phyloP scores from a whole-genome alignment of 2,329 filamentous ascomycete genomes.

The Scedosporium minutisporum region DNA sequence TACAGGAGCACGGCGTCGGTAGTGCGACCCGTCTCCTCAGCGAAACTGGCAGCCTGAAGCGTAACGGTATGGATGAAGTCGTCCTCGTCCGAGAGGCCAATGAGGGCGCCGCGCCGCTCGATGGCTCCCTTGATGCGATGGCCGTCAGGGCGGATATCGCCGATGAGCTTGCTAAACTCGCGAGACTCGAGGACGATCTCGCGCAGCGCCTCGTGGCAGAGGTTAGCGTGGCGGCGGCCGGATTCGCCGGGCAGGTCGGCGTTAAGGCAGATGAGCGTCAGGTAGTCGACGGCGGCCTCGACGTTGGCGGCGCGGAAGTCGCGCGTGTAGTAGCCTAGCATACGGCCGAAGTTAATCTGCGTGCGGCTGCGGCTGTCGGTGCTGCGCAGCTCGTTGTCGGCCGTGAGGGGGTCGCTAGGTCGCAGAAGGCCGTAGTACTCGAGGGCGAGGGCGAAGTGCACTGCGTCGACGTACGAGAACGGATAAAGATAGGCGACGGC shows the following conservation, averaged over 20 bases:
- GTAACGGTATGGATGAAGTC: constrained; percentile 91
- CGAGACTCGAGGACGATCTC: constrained; percentile 94
- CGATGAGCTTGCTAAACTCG: constrained; percentile 88
- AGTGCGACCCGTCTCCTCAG: constrained; percentile 86
- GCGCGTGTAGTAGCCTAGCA: constrained; percentile 89
- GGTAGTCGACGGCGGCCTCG: constrained; percentile 85
- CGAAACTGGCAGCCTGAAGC: constrained; percentile 80
- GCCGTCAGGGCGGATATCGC: constrained; percentile 81
- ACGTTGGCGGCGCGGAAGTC: constrained; percentile 90
- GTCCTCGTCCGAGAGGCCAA: constrained; percentile 68
- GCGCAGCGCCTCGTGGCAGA: constrained; percentile 86
- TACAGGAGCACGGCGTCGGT: constrained; percentile 93
- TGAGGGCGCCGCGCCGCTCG: constrained; percentile 72
- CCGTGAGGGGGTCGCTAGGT: constrained; percentile 69
- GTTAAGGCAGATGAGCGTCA: constrained; percentile 85
- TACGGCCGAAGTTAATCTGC: constrained; percentile 88
- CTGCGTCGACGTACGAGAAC: constrained; percentile 85
- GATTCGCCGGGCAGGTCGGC: constrained; percentile 66
- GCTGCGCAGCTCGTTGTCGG: constrained; percentile 59
- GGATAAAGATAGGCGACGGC: constrained; percentile 85
- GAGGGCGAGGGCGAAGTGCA: constrained; percentile 87
- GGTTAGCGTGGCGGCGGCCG: constrained; percentile 64
- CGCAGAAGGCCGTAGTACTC: constrained; percentile 83
- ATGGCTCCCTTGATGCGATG: constrained; percentile 78
- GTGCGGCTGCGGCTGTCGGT: constrained; percentile 59